Evolutionary conservation across 805 yeast species (phyloP), one percentile per base, ranked within the genome.

Genomic region (Kazachstania psychrophila): DNA sequence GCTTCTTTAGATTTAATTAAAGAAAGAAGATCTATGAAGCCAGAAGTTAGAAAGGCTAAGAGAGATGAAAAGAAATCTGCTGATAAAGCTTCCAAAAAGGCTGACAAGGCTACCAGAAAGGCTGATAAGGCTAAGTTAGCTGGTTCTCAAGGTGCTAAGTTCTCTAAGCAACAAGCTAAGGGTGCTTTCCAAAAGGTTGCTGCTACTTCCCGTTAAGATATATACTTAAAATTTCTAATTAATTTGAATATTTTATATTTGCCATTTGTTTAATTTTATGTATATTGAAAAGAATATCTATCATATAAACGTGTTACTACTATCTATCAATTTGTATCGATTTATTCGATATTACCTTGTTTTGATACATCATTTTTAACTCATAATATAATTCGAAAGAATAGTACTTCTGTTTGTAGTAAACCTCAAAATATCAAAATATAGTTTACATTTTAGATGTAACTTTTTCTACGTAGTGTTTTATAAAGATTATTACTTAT

Each of bases 121-220:
- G 89, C 94, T 63, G 88, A 79, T 60, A 79, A 81, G 72, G 94
- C 94, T 59, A 77, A 76, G 68, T 66, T 68, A 58, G 86, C 79
- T 66, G 87, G 84, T 65, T 65, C 79, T 60, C 77, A 75, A 64
- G 84, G 80, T 64, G 60, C 77, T 50, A 77, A 76, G 72, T 69
- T 85, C 66, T 83, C 95, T 61, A 89, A 89, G 79, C 94, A 86
- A 78, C 92, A 81, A 70, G 87, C 89, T 64, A 87, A 85, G 78
- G 96, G 96, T 77, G 86, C 95, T 68, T 85, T 83, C 86, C 92
- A 83, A 73, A 87, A 87, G 77, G 96, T 87, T 62, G 80, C 78
- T 59, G 94, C 96, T 61, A 81, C 94, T 65, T 86, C 95, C 70
- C 95, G 95, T 82, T 87, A 86, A 80, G 61, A 42, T 51, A 33